Evolutionary conservation across 495 filamentous ascomycete species (phyloP).

Genomic region (Daldinia vernicosa): DNA sequence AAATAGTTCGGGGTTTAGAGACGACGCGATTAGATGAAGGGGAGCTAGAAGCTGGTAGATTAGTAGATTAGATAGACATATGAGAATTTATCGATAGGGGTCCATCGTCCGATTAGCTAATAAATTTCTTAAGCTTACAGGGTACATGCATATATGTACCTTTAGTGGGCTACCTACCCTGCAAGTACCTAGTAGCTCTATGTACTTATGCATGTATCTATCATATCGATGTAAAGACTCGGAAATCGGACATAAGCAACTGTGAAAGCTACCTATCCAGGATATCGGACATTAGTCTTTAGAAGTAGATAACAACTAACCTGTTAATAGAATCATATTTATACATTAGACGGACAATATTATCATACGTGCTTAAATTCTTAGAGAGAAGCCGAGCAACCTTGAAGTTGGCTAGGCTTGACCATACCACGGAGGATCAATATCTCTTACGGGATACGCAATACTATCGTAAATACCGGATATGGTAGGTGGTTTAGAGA

Average conservation of each 20-base stretch:
- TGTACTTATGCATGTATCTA: no score
- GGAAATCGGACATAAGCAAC: no score
- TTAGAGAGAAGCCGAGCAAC: neutral
- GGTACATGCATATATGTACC: neutral
- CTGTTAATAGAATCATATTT: neutral
- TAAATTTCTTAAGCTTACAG: neutral
- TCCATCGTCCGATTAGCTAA: neutral
- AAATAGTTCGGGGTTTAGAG: slow-evolving; percentile 9
- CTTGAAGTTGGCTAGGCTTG: neutral
- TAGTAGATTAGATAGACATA: neutral
- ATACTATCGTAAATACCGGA: neutral
- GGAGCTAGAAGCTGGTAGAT: neutral
- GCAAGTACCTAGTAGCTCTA: no score
- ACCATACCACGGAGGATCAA: neutral
- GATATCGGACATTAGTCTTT: neutral
- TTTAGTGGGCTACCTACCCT: no score
- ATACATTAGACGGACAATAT: neutral
- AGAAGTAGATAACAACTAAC: neutral
- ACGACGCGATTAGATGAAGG: slow-evolving; percentile 23
- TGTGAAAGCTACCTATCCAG: neutral
- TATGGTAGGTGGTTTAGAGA: slow-evolving; percentile 9
- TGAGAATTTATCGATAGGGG: slow-evolving; percentile 1
- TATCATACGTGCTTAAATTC: neutral
- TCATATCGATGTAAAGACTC: no score
- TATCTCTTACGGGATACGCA: neutral